Conservation (phyloP, 2,329 filamentous ascomycete species). For the Elsinoe fawcettii region DNA sequence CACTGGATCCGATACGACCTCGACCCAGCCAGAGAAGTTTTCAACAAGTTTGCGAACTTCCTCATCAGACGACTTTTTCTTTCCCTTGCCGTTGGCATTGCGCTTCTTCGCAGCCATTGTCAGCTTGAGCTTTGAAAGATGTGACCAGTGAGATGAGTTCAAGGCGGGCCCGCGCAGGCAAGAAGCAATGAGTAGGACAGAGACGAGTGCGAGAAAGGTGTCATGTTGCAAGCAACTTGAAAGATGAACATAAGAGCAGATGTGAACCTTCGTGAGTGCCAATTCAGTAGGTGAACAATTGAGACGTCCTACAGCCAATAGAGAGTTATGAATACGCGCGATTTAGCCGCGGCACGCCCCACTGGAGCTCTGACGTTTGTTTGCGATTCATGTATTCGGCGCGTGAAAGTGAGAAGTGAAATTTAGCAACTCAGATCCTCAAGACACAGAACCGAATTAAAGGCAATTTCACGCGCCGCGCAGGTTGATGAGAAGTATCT, state of each 20-base stretch:
- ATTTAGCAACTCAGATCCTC: not conserved
- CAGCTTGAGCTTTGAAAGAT: not conserved
- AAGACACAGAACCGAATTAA: not conserved
- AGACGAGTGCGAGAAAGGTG: no score
- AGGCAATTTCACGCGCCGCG: not conserved
- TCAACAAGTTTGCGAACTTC: conserved; percentile 42
- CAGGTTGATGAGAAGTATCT: not conserved
- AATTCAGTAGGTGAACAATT: not conserved
- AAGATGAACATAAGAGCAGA: no score
- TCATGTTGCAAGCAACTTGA: no score
- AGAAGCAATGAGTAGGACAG: not conserved
- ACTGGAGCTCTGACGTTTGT: conserved; percentile 12
- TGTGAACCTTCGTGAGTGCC: not conserved
- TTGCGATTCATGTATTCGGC: not conserved
- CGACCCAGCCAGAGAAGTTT: conserved; percentile 66
- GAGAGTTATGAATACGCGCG: not conserved
- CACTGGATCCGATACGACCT: conserved; percentile 86
- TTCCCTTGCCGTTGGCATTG: conserved; percentile 21
- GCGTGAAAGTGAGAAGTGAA: conserved; percentile 8
- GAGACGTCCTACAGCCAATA: not conserved
- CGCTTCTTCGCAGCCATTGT: conserved; percentile 17
- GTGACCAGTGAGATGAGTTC: not conserved
- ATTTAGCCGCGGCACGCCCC: not conserved
- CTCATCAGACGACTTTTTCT: conserved; percentile 31
- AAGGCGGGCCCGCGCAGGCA: not conserved